Conservation (phyloP, 192 early-diverging fungal species). For the Allomyces macrogynus region DNA sequence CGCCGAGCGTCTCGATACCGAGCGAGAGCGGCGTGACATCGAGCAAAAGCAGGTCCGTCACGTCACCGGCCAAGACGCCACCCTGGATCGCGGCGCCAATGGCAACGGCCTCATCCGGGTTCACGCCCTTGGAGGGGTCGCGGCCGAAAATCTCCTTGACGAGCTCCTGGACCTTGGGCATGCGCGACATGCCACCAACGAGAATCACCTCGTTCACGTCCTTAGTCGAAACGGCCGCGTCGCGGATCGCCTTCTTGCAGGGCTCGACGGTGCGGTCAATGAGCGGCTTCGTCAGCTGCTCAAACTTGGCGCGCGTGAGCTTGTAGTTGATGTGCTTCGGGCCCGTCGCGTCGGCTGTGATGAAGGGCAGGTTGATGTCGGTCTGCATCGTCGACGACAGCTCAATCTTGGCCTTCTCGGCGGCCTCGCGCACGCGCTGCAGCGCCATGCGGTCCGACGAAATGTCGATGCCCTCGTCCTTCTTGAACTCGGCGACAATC, state of each 20-base stretch:
- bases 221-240: conserved; percentile 59
- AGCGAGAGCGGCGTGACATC: conserved; percentile 96
- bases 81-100: conserved; percentile 97
- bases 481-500: conserved; percentile 78
- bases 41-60: conserved; percentile 83
- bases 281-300: conserved; percentile 56
- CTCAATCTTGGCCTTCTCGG: conserved; percentile 98
- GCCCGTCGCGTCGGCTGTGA: conserved; percentile 56
- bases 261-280: conserved; percentile 77
- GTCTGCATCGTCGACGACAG: conserved; percentile 84
- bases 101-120: conserved; percentile 97
- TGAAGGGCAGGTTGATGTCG: conserved; percentile 91
- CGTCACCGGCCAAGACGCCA: conserved; percentile 88
- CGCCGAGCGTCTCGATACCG: conserved; percentile 95
- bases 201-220: conserved; percentile 89
- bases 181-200: conserved; percentile 95
- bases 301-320: conserved; percentile 75
- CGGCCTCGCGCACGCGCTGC: conserved; percentile 90
- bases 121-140: conserved; percentile 85
- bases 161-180: conserved; percentile 87
- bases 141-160: conserved; percentile 75
- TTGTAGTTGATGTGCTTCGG: conserved; percentile 97
- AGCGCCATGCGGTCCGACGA: conserved; percentile 79
- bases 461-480: conserved; percentile 72
- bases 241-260: conserved; percentile 90